Evolutionary conservation across 2,329 filamentous ascomycete species (phyloP).

Genomic region (Pseudogymnoascus sp.): DNA sequence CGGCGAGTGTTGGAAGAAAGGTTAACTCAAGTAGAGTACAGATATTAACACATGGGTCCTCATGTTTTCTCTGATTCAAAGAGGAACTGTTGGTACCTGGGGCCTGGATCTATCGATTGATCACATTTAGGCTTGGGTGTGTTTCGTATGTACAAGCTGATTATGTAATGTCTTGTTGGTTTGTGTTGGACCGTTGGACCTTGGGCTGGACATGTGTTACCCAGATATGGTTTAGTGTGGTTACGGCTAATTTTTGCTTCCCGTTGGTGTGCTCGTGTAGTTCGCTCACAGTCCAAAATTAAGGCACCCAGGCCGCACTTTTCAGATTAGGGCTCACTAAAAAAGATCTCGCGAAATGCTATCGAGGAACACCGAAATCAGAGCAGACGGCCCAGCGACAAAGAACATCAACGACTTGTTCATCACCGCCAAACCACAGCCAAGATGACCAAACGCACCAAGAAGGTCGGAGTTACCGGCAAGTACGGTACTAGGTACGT

Average conservation of each 20-base stretch:
- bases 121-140: background rate
- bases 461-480: conserved; percentile 98
- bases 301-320: background rate
- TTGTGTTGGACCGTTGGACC: background rate
- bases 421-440: conserved; percentile 32
- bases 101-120: conserved; percentile 3
- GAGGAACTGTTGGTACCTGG: background rate
- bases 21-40: conserved; percentile 1
- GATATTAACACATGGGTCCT: background rate
- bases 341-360: conserved; percentile 8
- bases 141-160: background rate
- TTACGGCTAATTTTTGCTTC: background rate
- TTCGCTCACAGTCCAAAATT: background rate
- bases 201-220: background rate
- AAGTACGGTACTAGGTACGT: conserved; percentile 95
- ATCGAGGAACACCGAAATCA: conserved; percentile 7
- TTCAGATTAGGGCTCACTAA: conserved; percentile 7
- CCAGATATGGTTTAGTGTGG: background rate
- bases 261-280: background rate
- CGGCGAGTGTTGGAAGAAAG: background rate
- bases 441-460: conserved; percentile 93
- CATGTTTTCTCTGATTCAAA: background rate
- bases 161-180: background rate
- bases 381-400: conserved; percentile 7
- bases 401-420: conserved; percentile 8